phyloP scores from a whole-genome alignment of 176 grass and related monocot species.

The Juncus inflexus region DNA sequence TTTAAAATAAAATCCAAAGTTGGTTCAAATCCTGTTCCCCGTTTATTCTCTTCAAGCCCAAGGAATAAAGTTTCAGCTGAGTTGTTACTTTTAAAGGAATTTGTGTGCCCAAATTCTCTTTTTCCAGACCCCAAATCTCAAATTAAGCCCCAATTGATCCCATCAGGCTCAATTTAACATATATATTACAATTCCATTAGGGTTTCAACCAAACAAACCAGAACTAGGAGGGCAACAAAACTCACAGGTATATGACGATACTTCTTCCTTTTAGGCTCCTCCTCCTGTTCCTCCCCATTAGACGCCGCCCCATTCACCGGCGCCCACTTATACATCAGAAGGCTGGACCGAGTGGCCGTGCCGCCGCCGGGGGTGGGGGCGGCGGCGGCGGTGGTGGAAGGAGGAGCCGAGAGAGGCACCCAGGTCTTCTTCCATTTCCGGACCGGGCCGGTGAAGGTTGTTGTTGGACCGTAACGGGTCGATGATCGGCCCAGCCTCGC shows the following conservation, averaged over 20 bases:
- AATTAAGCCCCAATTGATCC: background rate
- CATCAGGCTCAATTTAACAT: background rate
- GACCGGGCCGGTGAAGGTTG: slow-evolving; percentile 29
- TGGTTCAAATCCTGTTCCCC: too few relatives aligned
- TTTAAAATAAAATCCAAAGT: too few relatives aligned
- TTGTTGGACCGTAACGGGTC: slow-evolving; percentile 34
- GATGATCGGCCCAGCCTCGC: slow-evolving; percentile 35
- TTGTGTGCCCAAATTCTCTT: too few relatives aligned
- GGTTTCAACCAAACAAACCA: background rate
- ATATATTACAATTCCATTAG: too few relatives aligned
- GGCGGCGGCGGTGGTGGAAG: slow-evolving; percentile 30
- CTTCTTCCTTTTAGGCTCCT: slow-evolving; percentile 27
- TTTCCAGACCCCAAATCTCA: background rate
- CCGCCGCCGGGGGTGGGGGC: slow-evolving; percentile 23
- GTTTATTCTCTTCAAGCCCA: too few relatives aligned
- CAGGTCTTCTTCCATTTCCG: slow-evolving; percentile 46
- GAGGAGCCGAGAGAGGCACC: slow-evolving; percentile 30
- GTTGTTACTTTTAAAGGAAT: too few relatives aligned
- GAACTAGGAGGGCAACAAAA: background rate
- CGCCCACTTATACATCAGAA: slow-evolving; percentile 76
- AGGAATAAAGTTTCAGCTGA: too few relatives aligned
- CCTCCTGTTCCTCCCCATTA: slow-evolving; percentile 12
- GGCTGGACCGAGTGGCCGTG: slow-evolving; percentile 24
- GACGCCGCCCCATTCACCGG: slow-evolving; percentile 24
- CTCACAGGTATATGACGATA: slow-evolving; percentile 68